Percentiles rank a stretch among this genome's conserved stretches.
These are phyloP conservation scores for Exophiala aquamarina DNA, from an alignment of 2,329 filamentous ascomycete genomes.

Conservation along the genomic window DNA sequence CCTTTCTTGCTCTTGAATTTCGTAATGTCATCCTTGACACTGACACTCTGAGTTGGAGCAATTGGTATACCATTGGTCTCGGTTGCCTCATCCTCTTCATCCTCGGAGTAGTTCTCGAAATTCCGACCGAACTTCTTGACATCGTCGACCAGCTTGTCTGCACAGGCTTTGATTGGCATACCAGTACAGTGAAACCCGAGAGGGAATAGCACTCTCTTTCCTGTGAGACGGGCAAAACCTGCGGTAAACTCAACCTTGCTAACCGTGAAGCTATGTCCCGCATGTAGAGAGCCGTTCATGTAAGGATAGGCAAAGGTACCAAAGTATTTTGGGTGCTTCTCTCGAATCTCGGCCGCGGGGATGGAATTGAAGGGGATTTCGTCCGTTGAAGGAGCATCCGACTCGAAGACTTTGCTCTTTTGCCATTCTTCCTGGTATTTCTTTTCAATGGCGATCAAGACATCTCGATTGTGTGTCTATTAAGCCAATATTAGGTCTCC, in stretches of 20 bases:
- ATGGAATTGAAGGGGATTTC: conserved; percentile 77
- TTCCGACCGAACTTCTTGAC: conserved; percentile 84
- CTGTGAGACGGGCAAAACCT: conserved; percentile 85
- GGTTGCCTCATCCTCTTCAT: conserved; percentile 54
- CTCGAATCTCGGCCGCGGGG: conserved; percentile 70
- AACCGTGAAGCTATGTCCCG: conserved; percentile 87
- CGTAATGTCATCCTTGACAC: conserved; percentile 75
- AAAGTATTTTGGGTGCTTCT: conserved; percentile 87
- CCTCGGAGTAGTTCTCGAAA: conserved; percentile 74
- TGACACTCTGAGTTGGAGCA: conserved; percentile 59
- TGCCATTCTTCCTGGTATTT: conserved; percentile 89
- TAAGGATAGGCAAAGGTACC: conserved; percentile 76
- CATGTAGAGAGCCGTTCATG: conserved; percentile 87
- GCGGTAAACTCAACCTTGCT: conserved; percentile 91
- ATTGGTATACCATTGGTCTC: conserved; percentile 50
- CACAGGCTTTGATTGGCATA: conserved; percentile 96
- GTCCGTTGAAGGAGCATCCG: conserved; percentile 74
- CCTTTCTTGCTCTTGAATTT: conserved; percentile 93
- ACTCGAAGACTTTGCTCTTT: conserved; percentile 75
- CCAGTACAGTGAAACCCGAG: conserved; percentile 95
- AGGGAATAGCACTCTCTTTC: conserved; percentile 82
- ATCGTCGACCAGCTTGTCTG: conserved; percentile 90
- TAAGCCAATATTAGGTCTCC: conserved; percentile 3
- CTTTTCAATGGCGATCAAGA: conserved; percentile 79
- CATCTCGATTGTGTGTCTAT: conserved; percentile 85